Base-by-base conservation (phyloP, 2,329 filamentous ascomycete genomes). In the Fusarium nurragi region DNA sequence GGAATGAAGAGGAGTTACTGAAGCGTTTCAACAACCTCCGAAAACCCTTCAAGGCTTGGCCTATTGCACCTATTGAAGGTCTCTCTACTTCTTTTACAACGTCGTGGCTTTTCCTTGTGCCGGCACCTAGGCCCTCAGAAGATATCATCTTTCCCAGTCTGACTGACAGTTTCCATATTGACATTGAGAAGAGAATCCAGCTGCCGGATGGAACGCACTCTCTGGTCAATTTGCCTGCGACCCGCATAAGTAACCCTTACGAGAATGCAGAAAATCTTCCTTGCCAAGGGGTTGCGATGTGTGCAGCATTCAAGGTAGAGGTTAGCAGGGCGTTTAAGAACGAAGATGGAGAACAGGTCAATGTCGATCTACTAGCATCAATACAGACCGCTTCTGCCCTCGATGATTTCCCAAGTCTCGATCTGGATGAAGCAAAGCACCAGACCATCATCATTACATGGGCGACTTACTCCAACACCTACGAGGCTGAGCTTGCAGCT, bases 291-390 rank as follows among this genome's bases (percentile, higher is more conserved):
- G 59, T 68, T 5, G 48, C 62, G 4, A 71, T 43, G 8, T 74
- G 66, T 34, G 76, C 75, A 1, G 75, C 75, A 0, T 76, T 77
- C 58, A 74, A 76, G 23, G 71, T 77, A 2, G 74, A 77, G 2
- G 73, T 77, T 0, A 71, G 72, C 4, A 69, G 75, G 3, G 73
- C 75, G 1, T 74, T 71, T 67, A 60, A 71, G 21, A 67, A 63
- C 1, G 54, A 68, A 0, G 60, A 73, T 1, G 75, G 74, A 0
- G 46, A 51, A 0, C 60, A 71, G 4, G 13, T 72, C 3, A 69
- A 76, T 11, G 19, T 76, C 72, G 46, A 91, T 80, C 74, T 90
- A 81, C 77, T 90, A 88, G 53, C 85, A 77, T 81, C 88, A 83
- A 77, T 90, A 86, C 80, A 88, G 83, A 73, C 88, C 83, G 73